Conservation (phyloP, 805 yeast species). For the Zygosaccharomyces pseudorouxii region DNA sequence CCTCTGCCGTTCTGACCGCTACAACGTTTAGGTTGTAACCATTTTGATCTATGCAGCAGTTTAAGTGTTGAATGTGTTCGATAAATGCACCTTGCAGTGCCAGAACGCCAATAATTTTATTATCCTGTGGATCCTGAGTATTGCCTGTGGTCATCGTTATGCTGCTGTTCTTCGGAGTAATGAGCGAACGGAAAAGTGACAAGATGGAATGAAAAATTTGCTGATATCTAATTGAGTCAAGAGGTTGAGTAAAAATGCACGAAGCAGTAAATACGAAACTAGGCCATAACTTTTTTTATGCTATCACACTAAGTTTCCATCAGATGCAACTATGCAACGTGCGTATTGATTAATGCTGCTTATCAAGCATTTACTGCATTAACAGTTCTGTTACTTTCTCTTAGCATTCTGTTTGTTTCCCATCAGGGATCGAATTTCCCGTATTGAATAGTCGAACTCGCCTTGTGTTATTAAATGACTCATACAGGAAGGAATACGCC, state of each 20-base stretch:
- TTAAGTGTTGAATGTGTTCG: conserved; percentile 57
- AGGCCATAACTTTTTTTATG: background rate
- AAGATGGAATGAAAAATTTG: background rate
- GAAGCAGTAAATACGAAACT: background rate
- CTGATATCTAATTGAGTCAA: background rate
- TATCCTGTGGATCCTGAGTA: conserved; percentile 1
- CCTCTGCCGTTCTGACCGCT: conserved; percentile 50
- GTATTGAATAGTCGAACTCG: conserved; percentile 1
- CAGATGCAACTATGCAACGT: background rate
- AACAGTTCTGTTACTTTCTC: background rate
- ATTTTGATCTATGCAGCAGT: conserved; percentile 31
- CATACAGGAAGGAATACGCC: background rate
- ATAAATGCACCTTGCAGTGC: conserved; percentile 77
- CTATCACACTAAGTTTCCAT: background rate
- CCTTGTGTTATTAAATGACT: background rate
- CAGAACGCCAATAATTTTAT: conserved; percentile 54
- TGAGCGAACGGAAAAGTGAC: background rate
- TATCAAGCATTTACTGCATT: background rate
- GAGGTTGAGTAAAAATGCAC: background rate
- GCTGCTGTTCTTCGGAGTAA: background rate
- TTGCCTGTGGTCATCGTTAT: conserved; percentile 2
- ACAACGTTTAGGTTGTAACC: conserved; percentile 35
- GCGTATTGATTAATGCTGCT: background rate
- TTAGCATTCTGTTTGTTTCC: background rate
- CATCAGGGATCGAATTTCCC: conserved; percentile 2